phyloP scores from a whole-genome alignment of 176 grass and related monocot species.

The Tillandsia leiboldiana region DNA sequence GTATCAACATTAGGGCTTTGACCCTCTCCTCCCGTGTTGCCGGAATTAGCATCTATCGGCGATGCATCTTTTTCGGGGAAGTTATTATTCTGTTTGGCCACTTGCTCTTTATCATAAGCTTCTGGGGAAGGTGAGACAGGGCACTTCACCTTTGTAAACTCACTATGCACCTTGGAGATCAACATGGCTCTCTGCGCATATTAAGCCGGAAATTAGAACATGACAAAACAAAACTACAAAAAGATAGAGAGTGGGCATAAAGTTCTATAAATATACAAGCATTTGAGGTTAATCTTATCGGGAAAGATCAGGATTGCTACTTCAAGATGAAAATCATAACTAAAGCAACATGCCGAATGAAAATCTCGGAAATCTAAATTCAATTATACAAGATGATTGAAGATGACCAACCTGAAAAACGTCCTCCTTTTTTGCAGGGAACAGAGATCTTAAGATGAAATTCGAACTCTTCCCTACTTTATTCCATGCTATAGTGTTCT shows the following conservation, averaged over 20 bases:
- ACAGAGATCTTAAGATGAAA: conserved; percentile 22
- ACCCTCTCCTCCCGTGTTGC: neutral
- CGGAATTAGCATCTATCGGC: neutral
- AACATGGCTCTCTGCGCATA: conserved; percentile 27
- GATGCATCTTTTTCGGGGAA: neutral
- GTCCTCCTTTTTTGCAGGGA: conserved; percentile 7
- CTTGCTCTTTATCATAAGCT: conserved; percentile 7
- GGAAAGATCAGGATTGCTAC: neutral
- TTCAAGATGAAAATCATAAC: neutral
- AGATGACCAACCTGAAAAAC: conserved; percentile 19
- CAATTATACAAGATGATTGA: neutral
- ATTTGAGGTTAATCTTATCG: neutral
- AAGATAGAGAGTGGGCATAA: conserved; percentile 3
- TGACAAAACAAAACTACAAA: neutral
- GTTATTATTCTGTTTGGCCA: neutral
- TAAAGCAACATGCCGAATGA: neutral
- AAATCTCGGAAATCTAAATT: neutral
- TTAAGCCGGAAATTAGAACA: conserved; percentile 4
- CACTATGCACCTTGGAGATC: conserved; percentile 15
- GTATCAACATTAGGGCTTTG: neutral
- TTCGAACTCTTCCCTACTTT: conserved; percentile 10
- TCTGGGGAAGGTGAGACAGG: conserved; percentile 7
- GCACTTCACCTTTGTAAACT: conserved; percentile 11
- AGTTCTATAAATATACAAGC: neutral
- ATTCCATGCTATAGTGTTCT: conserved; percentile 17